phyloP scores from a whole-genome alignment of 2,329 filamentous ascomycete genomes.

The Colletotrichum trifolii region DNA sequence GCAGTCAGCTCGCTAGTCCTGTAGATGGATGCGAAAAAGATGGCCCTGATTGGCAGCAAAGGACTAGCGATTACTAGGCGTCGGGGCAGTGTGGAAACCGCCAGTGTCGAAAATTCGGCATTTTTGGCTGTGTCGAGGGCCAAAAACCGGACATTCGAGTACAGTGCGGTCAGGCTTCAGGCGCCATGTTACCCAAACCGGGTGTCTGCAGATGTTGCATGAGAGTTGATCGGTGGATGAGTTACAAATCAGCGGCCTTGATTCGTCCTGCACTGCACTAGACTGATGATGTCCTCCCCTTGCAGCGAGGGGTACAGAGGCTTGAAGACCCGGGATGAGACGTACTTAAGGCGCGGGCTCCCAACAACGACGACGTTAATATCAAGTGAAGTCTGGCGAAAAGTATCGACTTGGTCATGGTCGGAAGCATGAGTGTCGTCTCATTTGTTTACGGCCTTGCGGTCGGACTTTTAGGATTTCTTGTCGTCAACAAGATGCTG shows the following conservation, averaged over 20 bases:
- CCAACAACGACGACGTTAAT: no score
- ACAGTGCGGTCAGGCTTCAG: background rate
- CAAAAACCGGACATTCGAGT: background rate
- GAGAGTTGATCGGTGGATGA: background rate
- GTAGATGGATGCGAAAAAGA: background rate
- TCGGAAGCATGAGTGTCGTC: background rate
- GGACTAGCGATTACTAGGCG: background rate
- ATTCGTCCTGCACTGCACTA: slow-evolving; percentile 3
- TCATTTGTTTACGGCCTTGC: background rate
- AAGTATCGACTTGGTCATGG: no score
- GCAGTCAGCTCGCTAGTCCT: background rate
- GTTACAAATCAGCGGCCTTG: background rate
- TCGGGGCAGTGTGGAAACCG: background rate
- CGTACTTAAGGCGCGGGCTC: background rate
- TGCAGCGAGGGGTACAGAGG: background rate
- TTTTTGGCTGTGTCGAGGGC: background rate
- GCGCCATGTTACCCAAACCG: background rate
- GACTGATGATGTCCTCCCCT: background rate
- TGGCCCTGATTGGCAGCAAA: background rate
- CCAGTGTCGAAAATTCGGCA: background rate
- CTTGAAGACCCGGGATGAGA: background rate
- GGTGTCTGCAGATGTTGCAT: background rate
- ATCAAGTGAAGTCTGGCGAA: no score
- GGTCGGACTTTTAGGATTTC: background rate
- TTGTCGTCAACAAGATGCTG: slow-evolving; percentile 1